Evolutionary conservation across 2,329 filamentous ascomycete genomes (phyloP), one percentile per base, ranked within the genome.

Genomic region (Monosporascus ibericus): DNA sequence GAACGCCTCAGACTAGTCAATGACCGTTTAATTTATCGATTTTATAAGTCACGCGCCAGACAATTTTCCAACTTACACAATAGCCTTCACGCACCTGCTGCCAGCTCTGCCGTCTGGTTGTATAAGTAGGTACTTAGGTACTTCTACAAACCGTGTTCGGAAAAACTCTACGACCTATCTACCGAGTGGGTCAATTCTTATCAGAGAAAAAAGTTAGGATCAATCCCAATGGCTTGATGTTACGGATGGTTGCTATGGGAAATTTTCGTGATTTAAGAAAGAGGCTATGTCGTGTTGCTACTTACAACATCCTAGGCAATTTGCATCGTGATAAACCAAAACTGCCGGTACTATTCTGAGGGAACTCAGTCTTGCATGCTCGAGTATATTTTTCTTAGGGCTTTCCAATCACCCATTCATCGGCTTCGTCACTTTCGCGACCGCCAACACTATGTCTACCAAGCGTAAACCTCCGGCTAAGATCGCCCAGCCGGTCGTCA

Each of bases 381-480:
- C 8, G 27, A 25, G 47, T 30, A 14, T n/a, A 48, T 6, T 6
- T 36, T 14, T n/a, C n/a, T 39, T 8, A 17, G 17, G 9, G 17
- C 37, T 39, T 6, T 17, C 17, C 17, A 4, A 39, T 17, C 37
- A 18, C 17, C 17, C 18, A 18, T 42, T 42, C 11, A 20, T 8
- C 18, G 1, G 39, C n/a, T 7, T 50, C 38, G 15, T 17, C n/a
- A 15, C 20, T 40, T 46, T 48, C 39, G 34, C 34, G 25, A 17
- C 25, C 18, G 17, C 20, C 47, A 48, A 36, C 50, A 65, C 55
- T 55, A 82, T 84, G 77, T 81, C 81, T 55, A 78, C 81, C 44
- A 86, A 83, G 69, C 74, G 81, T 65, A 86, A 84, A 75, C 72
- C 77, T 52, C 71, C 79, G 55, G 73, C 75, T 57, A 79, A 78